Base-by-base conservation (phyloP, 2,329 filamentous ascomycete genomes). In the Alternaria arborescens region DNA sequence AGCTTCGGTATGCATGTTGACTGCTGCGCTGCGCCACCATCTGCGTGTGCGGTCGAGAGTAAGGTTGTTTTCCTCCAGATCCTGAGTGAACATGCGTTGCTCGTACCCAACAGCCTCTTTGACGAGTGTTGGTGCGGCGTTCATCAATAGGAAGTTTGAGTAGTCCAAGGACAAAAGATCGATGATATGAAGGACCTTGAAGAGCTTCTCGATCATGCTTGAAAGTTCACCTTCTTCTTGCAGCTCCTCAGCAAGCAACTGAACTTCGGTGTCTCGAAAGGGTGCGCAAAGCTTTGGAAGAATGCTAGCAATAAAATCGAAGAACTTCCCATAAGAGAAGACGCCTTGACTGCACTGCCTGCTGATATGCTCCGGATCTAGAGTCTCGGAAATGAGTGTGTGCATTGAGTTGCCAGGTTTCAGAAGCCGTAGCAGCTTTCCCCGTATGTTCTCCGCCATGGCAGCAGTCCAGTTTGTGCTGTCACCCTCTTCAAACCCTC, bases 241-340 rank as follows among this genome's bases (percentile, higher is more conserved):
- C 22, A 87, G 86, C 61, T 89, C 87, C 51, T 90, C 86, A 2
- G 88, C 82, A 20, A 94, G 79, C 3, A 85, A 84, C 73, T 91
- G 89, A 59, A 93, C 89, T 73, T 93, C 88, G 4, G 87, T 87
- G 71, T 95, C 92, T n/a, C 92, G 85, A 72, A 92, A 89, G 0
- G 92, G 92, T 0, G 92, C 92, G 70, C 92, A 94, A 14, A 95
- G 86, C 73, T 91, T 91, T 6, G 91, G 91, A 50, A 95, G 82
- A 47, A 95, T 84, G 2, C 87, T 86, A 1, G 87, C 88, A 84
- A 94, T 92, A 64, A 92, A 91, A 2, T 84, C 81, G 73, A 94
- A 94, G 78, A 94, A 94, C 60, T 88, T 90, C 66, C 91, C 89
- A 66, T 94, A 94, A 0, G 91, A 94, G 75, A 94, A 94, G 51